These are phyloP conservation scores for Exophiala bonariae DNA, from an alignment of 2,329 filamentous ascomycete species.

Conservation along the genomic window DNA sequence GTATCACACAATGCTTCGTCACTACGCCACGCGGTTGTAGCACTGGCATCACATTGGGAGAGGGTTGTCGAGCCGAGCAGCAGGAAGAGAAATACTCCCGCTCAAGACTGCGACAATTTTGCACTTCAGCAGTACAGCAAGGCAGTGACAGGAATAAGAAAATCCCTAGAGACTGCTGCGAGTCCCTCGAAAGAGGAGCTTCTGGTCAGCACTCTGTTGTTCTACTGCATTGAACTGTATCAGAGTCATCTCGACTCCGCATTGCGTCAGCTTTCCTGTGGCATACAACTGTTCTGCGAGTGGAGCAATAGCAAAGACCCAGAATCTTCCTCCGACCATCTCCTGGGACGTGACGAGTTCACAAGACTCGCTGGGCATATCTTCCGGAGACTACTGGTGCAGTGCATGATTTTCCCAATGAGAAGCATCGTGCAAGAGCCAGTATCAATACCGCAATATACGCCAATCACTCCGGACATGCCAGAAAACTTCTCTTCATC, in stretches of 20 bases:
- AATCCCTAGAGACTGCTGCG: not conserved
- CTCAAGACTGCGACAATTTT: conserved; percentile 6
- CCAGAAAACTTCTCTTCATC: not conserved
- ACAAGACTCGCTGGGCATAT: not conserved
- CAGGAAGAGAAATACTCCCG: not conserved
- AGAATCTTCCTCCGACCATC: no score
- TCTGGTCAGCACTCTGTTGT: conserved; percentile 5
- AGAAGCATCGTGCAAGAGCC: not conserved
- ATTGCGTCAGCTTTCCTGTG: conserved; percentile 6
- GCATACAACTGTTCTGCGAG: conserved; percentile 3
- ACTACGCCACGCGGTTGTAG: conserved; percentile 2
- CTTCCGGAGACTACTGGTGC: conserved; percentile 4
- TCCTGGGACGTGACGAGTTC: not conserved
- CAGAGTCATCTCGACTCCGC: conserved; percentile 7
- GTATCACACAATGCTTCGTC: not conserved
- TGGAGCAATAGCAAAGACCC: not conserved
- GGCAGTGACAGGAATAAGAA: conserved; percentile 3
- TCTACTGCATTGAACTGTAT: conserved; percentile 8
- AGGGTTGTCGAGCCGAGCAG: conserved; percentile 5
- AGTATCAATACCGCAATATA: conserved; percentile 1
- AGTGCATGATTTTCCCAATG: conserved; percentile 4
- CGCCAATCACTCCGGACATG: not conserved
- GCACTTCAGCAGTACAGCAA: conserved; percentile 5
- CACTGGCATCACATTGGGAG: conserved; percentile 7
- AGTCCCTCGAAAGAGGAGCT: conserved; percentile 3